These are phyloP conservation scores for Melanopsichium pennsylvanicum DNA, from an alignment of 1,284 basidiomycete species.

Conservation along the genomic window DNA sequence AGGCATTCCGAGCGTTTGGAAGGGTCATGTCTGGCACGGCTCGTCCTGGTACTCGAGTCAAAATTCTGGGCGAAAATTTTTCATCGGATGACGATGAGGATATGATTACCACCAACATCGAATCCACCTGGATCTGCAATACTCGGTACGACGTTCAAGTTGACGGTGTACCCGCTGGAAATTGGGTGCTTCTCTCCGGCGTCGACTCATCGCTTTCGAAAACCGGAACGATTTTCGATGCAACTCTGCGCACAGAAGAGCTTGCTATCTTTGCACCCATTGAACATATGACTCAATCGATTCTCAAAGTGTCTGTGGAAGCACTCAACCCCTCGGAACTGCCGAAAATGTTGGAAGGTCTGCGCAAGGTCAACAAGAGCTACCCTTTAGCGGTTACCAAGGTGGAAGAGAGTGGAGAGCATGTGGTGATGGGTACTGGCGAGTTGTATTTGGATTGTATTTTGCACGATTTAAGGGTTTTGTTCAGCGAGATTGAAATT, in stretches of 20 bases:
- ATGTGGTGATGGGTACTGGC: slow-evolving; percentile 94
- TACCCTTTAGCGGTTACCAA: slow-evolving; percentile 94
- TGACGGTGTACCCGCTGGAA: slow-evolving; percentile 88
- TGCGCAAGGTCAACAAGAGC: slow-evolving; percentile 96
- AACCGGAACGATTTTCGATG: slow-evolving; percentile 78
- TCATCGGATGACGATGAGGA: slow-evolving; percentile 98
- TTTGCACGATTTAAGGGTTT: slow-evolving; percentile 88
- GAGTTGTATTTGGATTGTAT: slow-evolving; percentile 97
- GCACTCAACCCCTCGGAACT: slow-evolving; percentile 96
- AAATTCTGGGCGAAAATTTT: slow-evolving; percentile 96
- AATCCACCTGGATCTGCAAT: slow-evolving; percentile 88
- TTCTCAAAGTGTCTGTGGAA: slow-evolving; percentile 98
- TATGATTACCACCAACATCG: slow-evolving; percentile 85
- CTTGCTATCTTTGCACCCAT: slow-evolving; percentile 93
- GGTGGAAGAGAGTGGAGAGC: slow-evolving; percentile 98
- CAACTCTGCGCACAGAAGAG: slow-evolving; percentile 71
- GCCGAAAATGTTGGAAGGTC: slow-evolving; percentile 96
- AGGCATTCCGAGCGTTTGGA: slow-evolving; percentile 93
- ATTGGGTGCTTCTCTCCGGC: slow-evolving; percentile 88
- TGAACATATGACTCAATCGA: slow-evolving; percentile 93
- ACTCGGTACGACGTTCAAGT: slow-evolving; percentile 90
- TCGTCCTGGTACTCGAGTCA: slow-evolving; percentile 81
- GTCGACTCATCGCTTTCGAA: slow-evolving; percentile 94
- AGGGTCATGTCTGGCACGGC: slow-evolving; percentile 92
- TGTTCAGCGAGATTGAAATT: slow-evolving; percentile 99